Conservation (phyloP, 805 yeast species). For the Teunomyces atbi region DNA sequence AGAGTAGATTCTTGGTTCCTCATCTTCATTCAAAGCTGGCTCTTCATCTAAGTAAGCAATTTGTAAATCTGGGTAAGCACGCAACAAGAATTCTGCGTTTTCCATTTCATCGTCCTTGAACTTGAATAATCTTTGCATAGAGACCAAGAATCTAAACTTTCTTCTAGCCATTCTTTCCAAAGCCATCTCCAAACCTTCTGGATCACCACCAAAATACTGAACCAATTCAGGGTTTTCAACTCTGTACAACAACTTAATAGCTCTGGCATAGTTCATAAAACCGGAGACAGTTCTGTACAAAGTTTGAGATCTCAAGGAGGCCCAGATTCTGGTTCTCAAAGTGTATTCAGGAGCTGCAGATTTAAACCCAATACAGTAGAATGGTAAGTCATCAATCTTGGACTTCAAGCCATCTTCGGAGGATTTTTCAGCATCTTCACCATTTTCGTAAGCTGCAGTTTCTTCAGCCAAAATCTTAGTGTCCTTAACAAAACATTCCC, state of each 20-base stretch:
- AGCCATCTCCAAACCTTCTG: slow-evolving; percentile 94
- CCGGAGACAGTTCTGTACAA: slow-evolving; percentile 96
- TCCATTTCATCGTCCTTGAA: slow-evolving; percentile 74
- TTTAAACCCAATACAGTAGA: slow-evolving; percentile 95
- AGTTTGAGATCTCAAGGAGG: slow-evolving; percentile 95
- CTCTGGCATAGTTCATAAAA: slow-evolving; percentile 97
- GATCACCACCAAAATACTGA: slow-evolving; percentile 98
- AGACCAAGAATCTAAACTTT: slow-evolving; percentile 76
- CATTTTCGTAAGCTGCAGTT: slow-evolving; percentile 75
- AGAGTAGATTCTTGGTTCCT: slow-evolving; percentile 69
- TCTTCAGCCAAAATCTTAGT: slow-evolving; percentile 94
- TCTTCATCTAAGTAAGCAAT: slow-evolving; percentile 95
- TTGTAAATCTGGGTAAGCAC: slow-evolving; percentile 82
- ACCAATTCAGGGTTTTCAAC: slow-evolving; percentile 95
- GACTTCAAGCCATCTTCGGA: slow-evolving; percentile 66
- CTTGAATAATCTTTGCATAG: slow-evolving; percentile 80
- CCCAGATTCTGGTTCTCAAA: slow-evolving; percentile 97
- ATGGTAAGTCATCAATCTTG: slow-evolving; percentile 89
- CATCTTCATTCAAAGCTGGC: slow-evolving; percentile 70
- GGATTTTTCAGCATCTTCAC: slow-evolving; percentile 41
- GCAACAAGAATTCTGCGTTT: slow-evolving; percentile 74
- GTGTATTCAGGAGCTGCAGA: slow-evolving; percentile 97
- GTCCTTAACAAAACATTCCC: slow-evolving; percentile 97
- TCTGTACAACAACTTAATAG: slow-evolving; percentile 87
- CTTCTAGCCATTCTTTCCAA: slow-evolving; percentile 84